Percentiles rank a stretch among this genome's conserved stretches.
phyloP scores from a whole-genome alignment of 108 stramenopile genomes.

The Craspedostauros australis region DNA sequence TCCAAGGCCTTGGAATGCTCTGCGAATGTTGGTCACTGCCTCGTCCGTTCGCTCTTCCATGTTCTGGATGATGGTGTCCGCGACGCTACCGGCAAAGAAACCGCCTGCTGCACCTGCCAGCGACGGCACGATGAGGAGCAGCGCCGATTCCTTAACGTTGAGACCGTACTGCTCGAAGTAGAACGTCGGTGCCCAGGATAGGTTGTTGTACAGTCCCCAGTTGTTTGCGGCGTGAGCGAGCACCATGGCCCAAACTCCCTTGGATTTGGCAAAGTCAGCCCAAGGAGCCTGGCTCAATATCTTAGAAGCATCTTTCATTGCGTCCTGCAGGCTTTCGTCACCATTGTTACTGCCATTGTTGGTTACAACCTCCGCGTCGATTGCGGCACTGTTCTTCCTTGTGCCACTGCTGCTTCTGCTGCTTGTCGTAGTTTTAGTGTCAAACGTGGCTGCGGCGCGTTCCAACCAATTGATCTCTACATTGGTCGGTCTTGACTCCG shows the following conservation, averaged over 20 bases:
- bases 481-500: too few relatives aligned
- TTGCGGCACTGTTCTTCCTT: too few relatives aligned
- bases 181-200: conserved; percentile 87
- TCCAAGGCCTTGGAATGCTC: conserved; percentile 73
- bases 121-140: conserved; percentile 62
- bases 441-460: too few relatives aligned
- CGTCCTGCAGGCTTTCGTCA: background rate
- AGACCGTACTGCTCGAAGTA: conserved; percentile 80
- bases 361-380: background rate
- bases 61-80: conserved; percentile 49
- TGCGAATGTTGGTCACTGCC: conserved; percentile 53
- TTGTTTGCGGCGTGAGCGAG: conserved; percentile 86
- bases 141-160: conserved; percentile 66
- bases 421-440: too few relatives aligned
- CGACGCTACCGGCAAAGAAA: conserved; percentile 54
- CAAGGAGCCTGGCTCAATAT: conserved; percentile 60
- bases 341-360: background rate
- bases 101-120: conserved; percentile 70
- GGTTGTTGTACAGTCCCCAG: conserved; percentile 80
- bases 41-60: conserved; percentile 12
- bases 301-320: conserved; percentile 35
- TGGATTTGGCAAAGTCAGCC: conserved; percentile 51
- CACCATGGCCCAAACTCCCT: conserved; percentile 71
- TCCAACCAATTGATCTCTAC: background rate
- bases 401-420: too few relatives aligned